phyloP scores from a whole-genome alignment of 2,329 filamentous ascomycete genomes.

The Pyrenophora teres region DNA sequence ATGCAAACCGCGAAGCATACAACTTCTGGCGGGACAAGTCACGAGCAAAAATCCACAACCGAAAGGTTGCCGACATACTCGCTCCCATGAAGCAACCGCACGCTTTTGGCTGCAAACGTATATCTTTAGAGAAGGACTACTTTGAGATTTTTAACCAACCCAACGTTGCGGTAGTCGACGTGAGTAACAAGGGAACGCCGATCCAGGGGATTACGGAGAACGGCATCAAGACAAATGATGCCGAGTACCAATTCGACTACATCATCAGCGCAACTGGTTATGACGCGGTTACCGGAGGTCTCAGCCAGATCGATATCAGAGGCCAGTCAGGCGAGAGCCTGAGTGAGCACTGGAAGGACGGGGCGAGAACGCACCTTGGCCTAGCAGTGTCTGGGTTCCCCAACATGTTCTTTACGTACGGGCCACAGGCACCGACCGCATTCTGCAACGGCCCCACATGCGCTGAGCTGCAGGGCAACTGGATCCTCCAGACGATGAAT shows the following conservation, averaged over 20 bases:
- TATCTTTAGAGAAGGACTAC: slow-evolving; percentile 38
- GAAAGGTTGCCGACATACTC: slow-evolving; percentile 46
- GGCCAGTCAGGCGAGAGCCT: slow-evolving; percentile 31
- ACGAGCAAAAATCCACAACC: slow-evolving; percentile 42
- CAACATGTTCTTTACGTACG: slow-evolving; percentile 52
- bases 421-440: slow-evolving; percentile 61
- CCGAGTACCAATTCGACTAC: slow-evolving; percentile 57
- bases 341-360: slow-evolving; percentile 22
- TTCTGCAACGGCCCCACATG: slow-evolving; percentile 62
- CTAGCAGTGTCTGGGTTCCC: slow-evolving; percentile 49
- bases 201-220: slow-evolving; percentile 55
- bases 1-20: slow-evolving; percentile 50
- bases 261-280: slow-evolving; percentile 56
- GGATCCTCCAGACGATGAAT: slow-evolving; percentile 58
- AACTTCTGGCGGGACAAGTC: slow-evolving; percentile 52
- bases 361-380: slow-evolving; percentile 46
- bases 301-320: slow-evolving; percentile 44
- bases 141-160: slow-evolving; percentile 47
- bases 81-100: slow-evolving; percentile 44
- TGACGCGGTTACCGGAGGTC: slow-evolving; percentile 47
- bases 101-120: slow-evolving; percentile 31
- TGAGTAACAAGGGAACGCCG: slow-evolving; percentile 34
- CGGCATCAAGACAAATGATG: slow-evolving; percentile 54
- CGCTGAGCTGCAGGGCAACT: slow-evolving; percentile 62
- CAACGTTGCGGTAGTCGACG: slow-evolving; percentile 57